Percentiles rank a stretch among this genome's conserved stretches.
These are phyloP conservation scores for Aspergillus arachidicola DNA, from an alignment of 2,329 filamentous ascomycete genomes.

Conservation along the genomic window DNA sequence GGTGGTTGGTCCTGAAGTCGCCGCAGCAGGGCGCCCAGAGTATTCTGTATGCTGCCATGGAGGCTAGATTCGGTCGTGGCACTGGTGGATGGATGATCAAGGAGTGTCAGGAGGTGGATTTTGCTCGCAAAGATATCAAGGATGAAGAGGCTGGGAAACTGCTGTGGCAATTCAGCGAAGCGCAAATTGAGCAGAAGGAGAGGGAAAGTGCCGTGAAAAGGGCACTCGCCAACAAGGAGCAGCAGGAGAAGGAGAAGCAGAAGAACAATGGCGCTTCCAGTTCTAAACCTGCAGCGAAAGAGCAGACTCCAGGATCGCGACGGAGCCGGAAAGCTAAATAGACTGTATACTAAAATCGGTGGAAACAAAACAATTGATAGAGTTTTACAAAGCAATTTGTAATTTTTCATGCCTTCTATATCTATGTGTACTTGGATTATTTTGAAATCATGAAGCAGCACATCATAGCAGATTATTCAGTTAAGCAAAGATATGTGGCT, in stretches of 20 bases:
- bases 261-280: conserved; percentile 18
- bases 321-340: conserved; percentile 41
- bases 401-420: conserved; percentile 2
- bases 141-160: conserved; percentile 80
- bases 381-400: not conserved
- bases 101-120: conserved; percentile 79
- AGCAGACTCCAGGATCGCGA: conserved; percentile 41
- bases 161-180: conserved; percentile 87
- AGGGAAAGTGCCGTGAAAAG: conserved; percentile 71
- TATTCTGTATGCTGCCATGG: conserved; percentile 83
- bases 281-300: conserved; percentile 20
- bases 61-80: conserved; percentile 66
- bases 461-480: conserved; percentile 2
- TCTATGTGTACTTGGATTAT: not conserved
- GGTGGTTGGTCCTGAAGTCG: conserved; percentile 88
- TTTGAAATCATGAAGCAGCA: conserved; percentile 1
- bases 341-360: conserved; percentile 5
- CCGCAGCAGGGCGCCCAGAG: conserved; percentile 82
- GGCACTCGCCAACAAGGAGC: conserved; percentile 59
- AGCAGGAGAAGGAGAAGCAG: conserved; percentile 31
- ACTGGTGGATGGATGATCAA: conserved; percentile 76
- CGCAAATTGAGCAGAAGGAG: conserved; percentile 78
- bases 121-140: conserved; percentile 70
- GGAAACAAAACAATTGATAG: not conserved
- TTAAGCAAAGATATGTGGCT: conserved; percentile 4